Evolutionary conservation across 305 asterid species (phyloP), one percentile per base, ranked within the genome.

Genomic region (Fraxinus floribunda): DNA sequence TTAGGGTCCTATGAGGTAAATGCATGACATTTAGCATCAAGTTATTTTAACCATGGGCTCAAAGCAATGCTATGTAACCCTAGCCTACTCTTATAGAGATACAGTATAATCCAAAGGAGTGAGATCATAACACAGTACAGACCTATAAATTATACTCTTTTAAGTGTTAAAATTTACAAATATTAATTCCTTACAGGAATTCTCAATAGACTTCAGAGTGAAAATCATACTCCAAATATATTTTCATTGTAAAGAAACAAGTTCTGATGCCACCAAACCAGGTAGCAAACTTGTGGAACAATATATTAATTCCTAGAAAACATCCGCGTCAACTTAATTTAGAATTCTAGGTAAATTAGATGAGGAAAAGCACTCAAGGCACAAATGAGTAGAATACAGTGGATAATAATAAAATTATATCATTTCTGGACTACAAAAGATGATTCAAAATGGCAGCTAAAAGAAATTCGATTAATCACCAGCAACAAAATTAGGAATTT

Each of bases 381-480:
- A 83, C 46, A 34, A 80, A 79, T 38, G 79, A 89, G 71, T 81
- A 78, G 75, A 80, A 75, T 46, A 86, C 64, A 73, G 76, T 79
- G 79, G 76, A 76, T 85, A 73, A 74, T 20, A 16, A 52, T 39
- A 64, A 46, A 70, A 75, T 10, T 76, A 75, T 82, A 80, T 55
- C 60, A 77, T 80, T 77, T 74, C 57, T 72, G 76, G 76, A 87
- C 84, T 52, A 83, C 79, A 78, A 83, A 87, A 83, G 88, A 55
- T 85, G 87, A 84, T 78, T 82, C 85, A 80, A 82, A 68, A 81
- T 72, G 88, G 84, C 88, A 87, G 79, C 83, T 84, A 81, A 81
- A 90, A 92, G 88, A 90, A 86, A 86, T 84, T 87, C 90, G 84
- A 89, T 90, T 90, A 89, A 93, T 93, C 94, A 93, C 96, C 99